These are phyloP conservation scores for Candida schatavii DNA, from an alignment of 805 yeast species.

Conservation along the genomic window DNA sequence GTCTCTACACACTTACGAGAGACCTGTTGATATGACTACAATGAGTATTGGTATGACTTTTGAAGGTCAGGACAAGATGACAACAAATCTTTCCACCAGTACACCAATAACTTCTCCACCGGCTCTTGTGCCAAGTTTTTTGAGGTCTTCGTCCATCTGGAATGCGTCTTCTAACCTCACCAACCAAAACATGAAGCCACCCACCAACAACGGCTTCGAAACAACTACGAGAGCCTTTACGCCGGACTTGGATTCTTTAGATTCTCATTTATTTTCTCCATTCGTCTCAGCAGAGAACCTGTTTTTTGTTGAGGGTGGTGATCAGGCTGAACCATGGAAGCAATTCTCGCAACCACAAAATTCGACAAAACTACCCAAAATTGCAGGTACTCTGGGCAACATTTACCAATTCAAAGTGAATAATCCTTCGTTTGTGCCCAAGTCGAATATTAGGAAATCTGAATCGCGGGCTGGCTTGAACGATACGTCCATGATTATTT, in stretches of 20 bases:
- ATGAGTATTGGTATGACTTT: no score
- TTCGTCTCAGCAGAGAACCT: constrained; percentile 3
- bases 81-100: neutral
- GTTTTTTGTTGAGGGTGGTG: neutral
- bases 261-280: constrained; percentile 7
- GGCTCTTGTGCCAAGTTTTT: neutral
- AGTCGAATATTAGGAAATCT: no score
- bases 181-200: neutral
- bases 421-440: constrained; percentile 6
- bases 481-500: no score
- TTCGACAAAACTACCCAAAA: no score
- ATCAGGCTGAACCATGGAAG: no score
- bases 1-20: no score
- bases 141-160: constrained; percentile 6
- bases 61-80: neutral
- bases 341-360: no score
- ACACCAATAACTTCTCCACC: neutral
- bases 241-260: constrained; percentile 1
- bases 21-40: no score
- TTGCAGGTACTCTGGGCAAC: no score
- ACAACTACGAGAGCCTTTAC: neutral
- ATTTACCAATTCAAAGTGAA: constrained; percentile 5
- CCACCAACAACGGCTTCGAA: neutral
- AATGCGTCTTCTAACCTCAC: constrained; percentile 5
- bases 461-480: no score